Base-by-base conservation (phyloP, 2,329 filamentous ascomycete species). In the Aspergillus eucalypticola region DNA sequence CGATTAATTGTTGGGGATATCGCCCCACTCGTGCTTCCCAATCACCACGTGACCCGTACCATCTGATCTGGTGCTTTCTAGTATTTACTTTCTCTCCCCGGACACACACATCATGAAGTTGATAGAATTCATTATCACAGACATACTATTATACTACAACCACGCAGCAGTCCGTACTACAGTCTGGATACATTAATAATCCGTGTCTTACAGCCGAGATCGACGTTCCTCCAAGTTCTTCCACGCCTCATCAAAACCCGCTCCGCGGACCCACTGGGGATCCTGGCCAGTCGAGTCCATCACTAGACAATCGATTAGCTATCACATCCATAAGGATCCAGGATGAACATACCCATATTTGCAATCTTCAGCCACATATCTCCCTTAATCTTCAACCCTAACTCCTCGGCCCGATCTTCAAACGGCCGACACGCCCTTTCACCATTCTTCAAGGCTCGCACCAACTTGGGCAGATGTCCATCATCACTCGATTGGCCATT, bases 401-500 rank as follows among this genome's bases (percentile, higher is more conserved):
- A 62, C 29, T 72, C 67, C 35, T 65, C 58, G 3, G 56, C 66
- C 19, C 57, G 61, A 13, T 57, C 66, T 56, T 79, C 75, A 59
- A 72, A 76, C 15, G 67, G 63, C 42, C 69, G 66, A 52, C 76
- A 79, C 1, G 73, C 84, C 76, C 75, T 77, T 75, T 88, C 81
- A 1, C 86, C 91, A 67, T 92, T 76, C 3, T 84, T 83, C 17
- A 95, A 74, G 1, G 91, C 88, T 32, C 92, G 81, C 7, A 88
- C 81, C 5, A 96, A 77, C 75, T 97, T 97, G 56, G 88, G 82
- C 8, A 86, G 82, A 76, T 98, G 94, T 0, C 93, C 92, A 74
- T 97, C 92, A 66, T 96, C 93, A 2, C 44, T 27, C 0, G 82
- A 70, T 21, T 80, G 71, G 38, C 68, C 66, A 56, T 82, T 82